phyloP scores from a whole-genome alignment of 179 eudicot species.

The Beta corolliflora region DNA sequence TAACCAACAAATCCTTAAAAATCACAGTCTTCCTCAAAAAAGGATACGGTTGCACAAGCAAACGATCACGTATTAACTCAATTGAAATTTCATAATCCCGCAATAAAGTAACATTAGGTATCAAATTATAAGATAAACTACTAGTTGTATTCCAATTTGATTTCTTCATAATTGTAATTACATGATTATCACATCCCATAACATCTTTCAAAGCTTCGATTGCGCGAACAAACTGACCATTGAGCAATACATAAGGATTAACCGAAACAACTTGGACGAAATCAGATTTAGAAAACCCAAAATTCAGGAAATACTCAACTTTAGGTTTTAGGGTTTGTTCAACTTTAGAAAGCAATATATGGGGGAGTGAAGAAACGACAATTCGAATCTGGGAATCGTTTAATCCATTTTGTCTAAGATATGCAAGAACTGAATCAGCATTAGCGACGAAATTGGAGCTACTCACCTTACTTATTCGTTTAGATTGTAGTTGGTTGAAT shows the following conservation, averaged over 20 bases:
- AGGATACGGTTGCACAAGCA: background rate
- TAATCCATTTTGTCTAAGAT: background rate
- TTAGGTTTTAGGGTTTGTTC: conserved; percentile 33
- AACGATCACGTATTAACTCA: conserved; percentile 15
- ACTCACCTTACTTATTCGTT: background rate
- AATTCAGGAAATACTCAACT: conserved; percentile 5
- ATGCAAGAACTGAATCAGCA: background rate
- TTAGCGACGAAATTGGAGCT: background rate
- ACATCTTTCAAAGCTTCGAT: conserved; percentile 8
- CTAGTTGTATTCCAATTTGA: too few relatives aligned
- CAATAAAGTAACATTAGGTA: background rate
- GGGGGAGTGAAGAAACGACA: background rate
- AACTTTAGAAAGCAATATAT: conserved; percentile 2
- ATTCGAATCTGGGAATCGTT: background rate
- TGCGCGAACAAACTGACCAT: background rate
- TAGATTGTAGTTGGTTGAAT: background rate
- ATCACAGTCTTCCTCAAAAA: background rate
- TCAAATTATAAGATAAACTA: too few relatives aligned
- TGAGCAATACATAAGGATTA: conserved; percentile 5
- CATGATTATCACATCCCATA: conserved; percentile 20
- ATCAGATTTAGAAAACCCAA: conserved; percentile 20
- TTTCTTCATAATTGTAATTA: conserved; percentile 20
- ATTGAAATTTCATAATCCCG: conserved; percentile 9
- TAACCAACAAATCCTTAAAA: background rate
- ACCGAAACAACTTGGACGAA: background rate